A percentile compares a stretch with the other conserved stretches of the same genome.
These are phyloP conservation scores for Casuarina cunninghamiana DNA, from an alignment of 306 rosid genomes.

Conservation along the genomic window DNA sequence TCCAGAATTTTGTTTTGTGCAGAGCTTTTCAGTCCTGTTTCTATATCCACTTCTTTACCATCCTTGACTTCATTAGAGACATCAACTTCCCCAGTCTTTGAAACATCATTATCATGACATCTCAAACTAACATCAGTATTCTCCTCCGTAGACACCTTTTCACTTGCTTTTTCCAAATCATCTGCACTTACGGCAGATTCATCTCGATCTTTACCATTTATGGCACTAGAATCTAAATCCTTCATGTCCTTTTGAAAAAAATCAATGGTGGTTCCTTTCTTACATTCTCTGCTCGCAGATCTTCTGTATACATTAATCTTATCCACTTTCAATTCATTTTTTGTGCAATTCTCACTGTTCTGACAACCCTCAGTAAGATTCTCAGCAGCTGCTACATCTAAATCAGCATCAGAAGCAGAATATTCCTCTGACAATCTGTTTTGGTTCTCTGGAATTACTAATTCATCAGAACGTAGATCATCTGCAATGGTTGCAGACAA, in stretches of 20 bases:
- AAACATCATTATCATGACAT: conserved; percentile 42
- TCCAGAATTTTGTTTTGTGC: conserved; percentile 53
- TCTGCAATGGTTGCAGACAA: conserved; percentile 49
- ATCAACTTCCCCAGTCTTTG: conserved; percentile 42
- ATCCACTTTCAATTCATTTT: conserved; percentile 51
- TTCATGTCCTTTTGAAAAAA: conserved; percentile 31
- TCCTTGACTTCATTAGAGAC: conserved; percentile 46
- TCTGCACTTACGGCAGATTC: conserved; percentile 50
- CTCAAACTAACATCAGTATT: conserved; percentile 39
- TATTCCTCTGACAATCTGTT: conserved; percentile 48
- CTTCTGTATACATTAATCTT: conserved; percentile 68
- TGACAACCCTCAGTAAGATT: conserved; percentile 45
- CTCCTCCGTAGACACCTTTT: conserved; percentile 41
- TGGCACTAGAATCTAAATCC: conserved; percentile 42
- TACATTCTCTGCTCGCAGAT: conserved; percentile 64
- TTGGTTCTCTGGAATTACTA: conserved; percentile 49
- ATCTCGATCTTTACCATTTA: conserved; percentile 44
- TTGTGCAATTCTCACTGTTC: conserved; percentile 43
- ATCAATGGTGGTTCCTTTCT: conserved; percentile 54
- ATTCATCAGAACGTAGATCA: conserved; percentile 49
- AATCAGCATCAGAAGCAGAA: conserved; percentile 55
- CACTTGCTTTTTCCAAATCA: conserved; percentile 47
- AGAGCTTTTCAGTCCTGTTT: conserved; percentile 38
- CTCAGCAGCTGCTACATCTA: conserved; percentile 51
- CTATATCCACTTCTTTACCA: conserved; percentile 42